Percentiles rank a stretch among this genome's conserved stretches.
These are phyloP conservation scores for Fonsecaea pedrosoi DNA, from an alignment of 2,329 filamentous ascomycete genomes.

Conservation along the genomic window DNA sequence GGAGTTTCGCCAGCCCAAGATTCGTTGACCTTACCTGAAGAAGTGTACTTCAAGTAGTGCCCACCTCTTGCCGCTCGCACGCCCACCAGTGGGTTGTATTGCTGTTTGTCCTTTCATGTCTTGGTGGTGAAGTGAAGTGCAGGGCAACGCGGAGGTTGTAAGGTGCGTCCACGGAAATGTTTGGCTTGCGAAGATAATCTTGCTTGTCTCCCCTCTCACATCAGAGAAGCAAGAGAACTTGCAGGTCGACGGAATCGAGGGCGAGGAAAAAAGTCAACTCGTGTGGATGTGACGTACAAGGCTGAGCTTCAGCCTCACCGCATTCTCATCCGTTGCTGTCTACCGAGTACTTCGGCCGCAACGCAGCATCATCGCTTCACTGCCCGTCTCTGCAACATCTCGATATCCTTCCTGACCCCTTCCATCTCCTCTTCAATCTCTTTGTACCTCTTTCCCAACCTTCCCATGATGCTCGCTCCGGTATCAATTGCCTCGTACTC, in stretches of 20 bases:
- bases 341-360: not conserved
- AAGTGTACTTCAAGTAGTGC: not conserved
- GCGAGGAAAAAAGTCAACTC: not conserved
- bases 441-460: constrained; percentile 50
- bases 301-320: not conserved
- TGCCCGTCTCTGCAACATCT: constrained; percentile 37
- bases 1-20: not conserved
- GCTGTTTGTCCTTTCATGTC: not conserved
- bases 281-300: not conserved
- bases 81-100: not conserved
- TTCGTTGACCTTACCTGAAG: not conserved
- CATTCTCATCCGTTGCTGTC: not conserved
- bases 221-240: too few relatives aligned
- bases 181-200: not conserved
- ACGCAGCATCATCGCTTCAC: not conserved
- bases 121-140: not conserved
- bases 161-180: not conserved
- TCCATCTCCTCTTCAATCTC: constrained; percentile 49
- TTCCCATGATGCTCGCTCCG: constrained; percentile 41
- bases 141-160: not conserved
- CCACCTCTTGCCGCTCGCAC: not conserved
- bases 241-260: not conserved
- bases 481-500: constrained; percentile 45
- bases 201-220: not conserved
- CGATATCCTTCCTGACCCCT: constrained; percentile 46